phyloP scores from a whole-genome alignment of 495 filamentous ascomycete genomes.

The Penicillium fimorum region DNA sequence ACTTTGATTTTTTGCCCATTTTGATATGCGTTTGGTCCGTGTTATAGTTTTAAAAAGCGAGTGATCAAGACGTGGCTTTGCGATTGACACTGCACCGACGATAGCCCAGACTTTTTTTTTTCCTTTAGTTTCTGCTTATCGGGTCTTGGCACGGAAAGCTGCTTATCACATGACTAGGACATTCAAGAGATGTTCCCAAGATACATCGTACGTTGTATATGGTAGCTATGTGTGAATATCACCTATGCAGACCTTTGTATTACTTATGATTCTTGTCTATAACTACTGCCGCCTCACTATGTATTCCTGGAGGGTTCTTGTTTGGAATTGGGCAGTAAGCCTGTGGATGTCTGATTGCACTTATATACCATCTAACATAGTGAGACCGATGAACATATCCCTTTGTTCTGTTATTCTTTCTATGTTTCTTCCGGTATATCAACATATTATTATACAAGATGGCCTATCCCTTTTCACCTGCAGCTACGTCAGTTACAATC shows the following conservation, averaged over 20 bases:
- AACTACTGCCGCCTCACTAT: not conserved
- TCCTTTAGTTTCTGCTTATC: constrained; percentile 25
- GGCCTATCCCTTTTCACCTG: constrained; percentile 6
- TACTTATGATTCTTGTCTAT: not conserved
- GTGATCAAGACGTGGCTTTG: constrained; percentile 3
- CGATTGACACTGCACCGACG: constrained; percentile 11
- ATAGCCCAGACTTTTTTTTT: constrained; percentile 34
- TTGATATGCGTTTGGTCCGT: constrained; percentile 9
- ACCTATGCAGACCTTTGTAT: not conserved
- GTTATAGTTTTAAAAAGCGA: not conserved
- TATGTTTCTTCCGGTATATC: not conserved
- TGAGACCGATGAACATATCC: not conserved
- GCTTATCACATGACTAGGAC: constrained; percentile 23
- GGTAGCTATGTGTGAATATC: not conserved
- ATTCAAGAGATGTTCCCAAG: not conserved
- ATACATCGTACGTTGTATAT: not conserved
- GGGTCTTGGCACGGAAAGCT: constrained; percentile 31
- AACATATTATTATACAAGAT: not conserved
- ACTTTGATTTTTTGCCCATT: constrained; percentile 48
- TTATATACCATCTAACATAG: not conserved
- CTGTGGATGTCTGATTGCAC: not conserved
- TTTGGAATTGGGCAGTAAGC: not conserved
- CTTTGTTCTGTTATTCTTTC: not conserved
- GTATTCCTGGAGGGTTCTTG: not conserved
- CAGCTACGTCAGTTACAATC: constrained; percentile 24